Percentiles rank a stretch among this genome's conserved stretches.
These are phyloP conservation scores for Alternaria metachromatica DNA, from an alignment of 2,329 filamentous ascomycete genomes.

Conservation along the genomic window DNA sequence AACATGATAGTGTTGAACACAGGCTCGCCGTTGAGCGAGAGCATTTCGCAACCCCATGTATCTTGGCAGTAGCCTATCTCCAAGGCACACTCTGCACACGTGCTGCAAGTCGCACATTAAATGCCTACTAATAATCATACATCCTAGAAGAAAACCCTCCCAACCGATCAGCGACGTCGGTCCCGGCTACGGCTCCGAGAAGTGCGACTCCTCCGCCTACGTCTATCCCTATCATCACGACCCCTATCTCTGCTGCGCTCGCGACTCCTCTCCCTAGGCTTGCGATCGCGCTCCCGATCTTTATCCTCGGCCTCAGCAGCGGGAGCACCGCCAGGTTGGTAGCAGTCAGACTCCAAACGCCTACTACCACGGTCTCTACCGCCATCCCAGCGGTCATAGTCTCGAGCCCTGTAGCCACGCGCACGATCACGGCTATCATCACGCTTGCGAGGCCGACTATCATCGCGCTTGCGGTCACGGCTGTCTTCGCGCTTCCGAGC, in stretches of 20 bases:
- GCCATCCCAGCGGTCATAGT: constrained; percentile 49
- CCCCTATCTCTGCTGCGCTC: constrained; percentile 14
- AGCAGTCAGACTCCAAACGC: constrained; percentile 41
- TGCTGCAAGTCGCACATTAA: not conserved
- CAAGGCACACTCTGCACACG: not conserved
- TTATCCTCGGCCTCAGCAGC: constrained; percentile 20
- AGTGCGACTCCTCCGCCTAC: constrained; percentile 25
- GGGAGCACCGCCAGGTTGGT: constrained; percentile 28
- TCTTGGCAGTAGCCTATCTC: not conserved
- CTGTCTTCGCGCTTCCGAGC: constrained; percentile 34
- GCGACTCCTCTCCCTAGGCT: constrained; percentile 33
- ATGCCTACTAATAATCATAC: constrained; percentile 7
- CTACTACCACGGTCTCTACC: constrained; percentile 29
- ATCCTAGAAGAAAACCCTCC: not conserved
- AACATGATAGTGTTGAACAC: not conserved
- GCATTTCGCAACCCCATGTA: not conserved
- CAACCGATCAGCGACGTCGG: constrained; percentile 17
- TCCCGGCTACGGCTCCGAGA: constrained; percentile 26
- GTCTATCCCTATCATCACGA: constrained; percentile 22
- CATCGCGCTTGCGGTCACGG: constrained; percentile 34
- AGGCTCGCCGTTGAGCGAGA: not conserved
- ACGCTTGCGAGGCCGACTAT: constrained; percentile 27
- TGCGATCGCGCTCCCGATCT: constrained; percentile 27
- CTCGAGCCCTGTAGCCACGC: constrained; percentile 51
- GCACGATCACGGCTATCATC: constrained; percentile 46